Evolutionary conservation across 108 stramenopile genomes (phyloP), one percentile per base, ranked within the genome.

Genomic region (Pelagomonas calceolata): DNA sequence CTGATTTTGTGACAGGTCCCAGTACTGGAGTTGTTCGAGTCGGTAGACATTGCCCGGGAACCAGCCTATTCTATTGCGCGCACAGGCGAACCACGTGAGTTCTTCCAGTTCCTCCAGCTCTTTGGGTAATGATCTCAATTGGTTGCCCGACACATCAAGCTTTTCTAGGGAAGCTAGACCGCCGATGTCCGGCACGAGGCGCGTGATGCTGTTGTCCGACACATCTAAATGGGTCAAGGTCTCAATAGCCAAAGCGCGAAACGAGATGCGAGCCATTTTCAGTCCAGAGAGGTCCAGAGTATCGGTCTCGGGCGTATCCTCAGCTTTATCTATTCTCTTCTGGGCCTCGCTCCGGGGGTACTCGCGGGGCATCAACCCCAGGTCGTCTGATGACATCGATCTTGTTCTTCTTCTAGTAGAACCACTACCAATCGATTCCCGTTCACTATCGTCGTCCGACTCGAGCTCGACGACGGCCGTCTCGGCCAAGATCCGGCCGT

Each of bases 41-140:
- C 44, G 36, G 34, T 67, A 73, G 21, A 73, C 4, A 14, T 34
- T 34, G 10, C 60, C 32, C 4, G 73, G 73, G 35, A 66, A 63
- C 10, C 15, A 33, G 17, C 18, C 60, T 10, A 73, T 45, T 0
- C 32, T 4, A 39, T 73, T 73, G 9, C 45, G 14, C n/a, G n/a
- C n/a, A n/a, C n/a, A n/a, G n/a, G n/a, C n/a, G n/a, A n/a, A 35
- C 0, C 31, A 7, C 33, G 17, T 67, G 0, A 73, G 29, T 5
- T 29, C 0, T 0, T 34, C 17, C 32, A 67, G n/a, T 26, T 73
- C 73, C 30, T 73, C 66, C 5, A 73, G 51, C 51, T 73, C 73
- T 0, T 30, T 17, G 17, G 73, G 70, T 12, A 63, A 12, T 29
- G 31, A 4, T 4, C 26, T 0, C 7, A 73, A 34, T 39, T 37